Percentiles rank a stretch among this genome's conserved stretches.
These are phyloP conservation scores for Backusella tuberculispora DNA, from an alignment of 192 early-diverging fungal genomes.

Conservation along the genomic window DNA sequence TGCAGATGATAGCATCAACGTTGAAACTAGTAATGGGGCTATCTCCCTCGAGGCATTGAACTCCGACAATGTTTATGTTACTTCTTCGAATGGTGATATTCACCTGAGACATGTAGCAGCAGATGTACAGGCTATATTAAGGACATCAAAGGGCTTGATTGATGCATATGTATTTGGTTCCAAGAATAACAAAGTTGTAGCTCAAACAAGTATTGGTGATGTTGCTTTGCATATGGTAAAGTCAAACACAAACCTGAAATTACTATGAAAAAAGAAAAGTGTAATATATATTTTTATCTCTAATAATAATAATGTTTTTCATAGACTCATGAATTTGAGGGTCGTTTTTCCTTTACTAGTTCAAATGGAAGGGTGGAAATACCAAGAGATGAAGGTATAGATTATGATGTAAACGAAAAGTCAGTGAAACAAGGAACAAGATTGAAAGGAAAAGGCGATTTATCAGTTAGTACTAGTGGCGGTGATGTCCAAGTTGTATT, in stretches of 20 bases:
- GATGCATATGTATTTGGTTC: not conserved
- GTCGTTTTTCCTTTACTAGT: not conserved
- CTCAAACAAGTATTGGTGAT: not conserved
- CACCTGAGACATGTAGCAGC: not conserved
- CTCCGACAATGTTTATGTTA: not conserved
- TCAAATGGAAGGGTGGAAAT: constrained; percentile 10
- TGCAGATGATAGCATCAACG: not conserved
- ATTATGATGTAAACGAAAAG: not conserved
- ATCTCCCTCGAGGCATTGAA: not conserved
- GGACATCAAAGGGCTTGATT: not conserved
- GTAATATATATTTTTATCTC: not conserved
- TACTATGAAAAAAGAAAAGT: no score
- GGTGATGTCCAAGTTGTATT: constrained; percentile 7
- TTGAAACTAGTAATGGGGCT: not conserved
- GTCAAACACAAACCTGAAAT: no score
- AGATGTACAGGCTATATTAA: not conserved
- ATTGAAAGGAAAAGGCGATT: not conserved
- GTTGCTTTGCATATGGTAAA: constrained; percentile 20
- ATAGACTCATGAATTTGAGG: constrained; percentile 13
- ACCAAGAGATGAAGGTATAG: not conserved
- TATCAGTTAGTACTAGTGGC: not conserved
- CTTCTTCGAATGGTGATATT: not conserved
- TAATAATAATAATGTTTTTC: not conserved
- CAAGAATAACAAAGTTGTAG: not conserved
- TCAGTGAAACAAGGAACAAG: not conserved